Evolutionary conservation across 2,329 filamentous ascomycete genomes (phyloP).

Genomic region (Bipolaris cookei): DNA sequence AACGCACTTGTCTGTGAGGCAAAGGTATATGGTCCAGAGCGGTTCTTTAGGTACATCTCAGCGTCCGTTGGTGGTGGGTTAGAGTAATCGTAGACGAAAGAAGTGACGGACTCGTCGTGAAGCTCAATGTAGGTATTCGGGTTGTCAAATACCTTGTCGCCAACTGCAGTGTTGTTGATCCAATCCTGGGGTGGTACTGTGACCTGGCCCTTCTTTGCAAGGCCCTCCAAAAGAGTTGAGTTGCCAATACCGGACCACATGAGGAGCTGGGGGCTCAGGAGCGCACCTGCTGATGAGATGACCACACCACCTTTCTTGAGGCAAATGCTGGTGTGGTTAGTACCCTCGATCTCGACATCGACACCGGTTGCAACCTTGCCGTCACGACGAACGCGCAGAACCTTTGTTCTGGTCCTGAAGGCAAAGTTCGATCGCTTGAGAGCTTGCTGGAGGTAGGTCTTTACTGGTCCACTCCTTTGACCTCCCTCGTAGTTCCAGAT

Average conservation of each 20-base stretch:
- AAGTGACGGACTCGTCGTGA: conserved; percentile 51
- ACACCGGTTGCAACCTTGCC: conserved; percentile 53
- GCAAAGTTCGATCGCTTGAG: conserved; percentile 45
- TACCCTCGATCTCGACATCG: conserved; percentile 45
- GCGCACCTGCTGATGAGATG: conserved; percentile 42
- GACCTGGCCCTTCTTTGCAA: conserved; percentile 48
- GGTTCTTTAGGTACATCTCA: conserved; percentile 55
- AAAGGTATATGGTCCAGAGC: conserved; percentile 61
- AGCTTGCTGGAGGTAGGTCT: conserved; percentile 59
- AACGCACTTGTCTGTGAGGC: conserved; percentile 62
- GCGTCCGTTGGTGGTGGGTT: conserved; percentile 52
- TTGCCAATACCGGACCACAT: conserved; percentile 51
- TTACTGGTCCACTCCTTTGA: conserved; percentile 58
- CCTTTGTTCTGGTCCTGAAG: conserved; percentile 53
- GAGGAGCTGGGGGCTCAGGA: conserved; percentile 48
- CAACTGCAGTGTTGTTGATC: conserved; percentile 59
- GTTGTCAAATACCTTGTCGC: conserved; percentile 62
- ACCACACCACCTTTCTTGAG: conserved; percentile 36
- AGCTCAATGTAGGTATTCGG: conserved; percentile 63
- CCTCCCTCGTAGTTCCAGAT: conserved; percentile 58
- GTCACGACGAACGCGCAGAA: conserved; percentile 54
- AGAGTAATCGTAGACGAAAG: conserved; percentile 58
- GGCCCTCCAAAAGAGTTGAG: conserved; percentile 29
- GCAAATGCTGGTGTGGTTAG: conserved; percentile 35
- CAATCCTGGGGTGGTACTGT: conserved; percentile 49